These are phyloP conservation scores for Pythium grandisporangium DNA, from an alignment of 352 stramenopile genomes.

Conservation along the genomic window DNA sequence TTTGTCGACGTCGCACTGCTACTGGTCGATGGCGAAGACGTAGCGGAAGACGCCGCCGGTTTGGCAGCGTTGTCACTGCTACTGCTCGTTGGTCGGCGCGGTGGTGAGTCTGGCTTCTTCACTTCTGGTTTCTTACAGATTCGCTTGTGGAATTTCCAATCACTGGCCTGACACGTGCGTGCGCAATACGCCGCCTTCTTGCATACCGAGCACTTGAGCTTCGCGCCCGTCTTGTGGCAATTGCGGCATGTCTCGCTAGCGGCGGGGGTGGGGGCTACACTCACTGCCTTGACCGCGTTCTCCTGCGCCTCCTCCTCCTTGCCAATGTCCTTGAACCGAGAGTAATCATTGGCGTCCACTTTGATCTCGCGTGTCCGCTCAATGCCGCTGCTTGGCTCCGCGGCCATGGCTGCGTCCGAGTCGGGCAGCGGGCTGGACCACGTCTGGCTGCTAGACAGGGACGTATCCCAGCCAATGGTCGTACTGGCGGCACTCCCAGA, in stretches of 20 bases:
- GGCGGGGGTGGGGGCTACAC: not conserved
- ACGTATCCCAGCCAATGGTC: conserved; percentile 44
- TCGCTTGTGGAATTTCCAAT: conserved; percentile 84
- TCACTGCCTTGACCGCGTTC: conserved; percentile 7
- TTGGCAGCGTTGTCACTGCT: too few species aligned
- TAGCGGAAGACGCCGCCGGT: conserved; percentile 6
- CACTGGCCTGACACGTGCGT: conserved; percentile 67
- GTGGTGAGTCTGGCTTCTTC: conserved; percentile 25
- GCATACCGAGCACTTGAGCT: conserved; percentile 83
- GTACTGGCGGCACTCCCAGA: conserved; percentile 10
- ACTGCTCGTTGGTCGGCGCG: conserved; percentile 7
- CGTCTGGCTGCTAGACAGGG: conserved; percentile 13
- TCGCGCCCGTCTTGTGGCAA: conserved; percentile 62
- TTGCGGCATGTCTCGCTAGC: conserved; percentile 48
- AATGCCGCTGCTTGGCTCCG: conserved; percentile 44
- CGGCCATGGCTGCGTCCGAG: conserved; percentile 10
- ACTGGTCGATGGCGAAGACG: conserved; percentile 2
- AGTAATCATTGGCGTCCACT: conserved; percentile 82
- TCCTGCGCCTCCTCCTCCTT: conserved; percentile 26
- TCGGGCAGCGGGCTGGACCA: conserved; percentile 11
- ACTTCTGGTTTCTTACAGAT: conserved; percentile 83
- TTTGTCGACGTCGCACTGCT: conserved; percentile 7
- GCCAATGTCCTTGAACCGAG: conserved; percentile 75
- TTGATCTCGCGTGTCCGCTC: conserved; percentile 52
- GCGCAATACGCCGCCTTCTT: conserved; percentile 83